Evolutionary conservation across 148 eudicot species (phyloP).

Genomic region (Beta vulgaris): DNA sequence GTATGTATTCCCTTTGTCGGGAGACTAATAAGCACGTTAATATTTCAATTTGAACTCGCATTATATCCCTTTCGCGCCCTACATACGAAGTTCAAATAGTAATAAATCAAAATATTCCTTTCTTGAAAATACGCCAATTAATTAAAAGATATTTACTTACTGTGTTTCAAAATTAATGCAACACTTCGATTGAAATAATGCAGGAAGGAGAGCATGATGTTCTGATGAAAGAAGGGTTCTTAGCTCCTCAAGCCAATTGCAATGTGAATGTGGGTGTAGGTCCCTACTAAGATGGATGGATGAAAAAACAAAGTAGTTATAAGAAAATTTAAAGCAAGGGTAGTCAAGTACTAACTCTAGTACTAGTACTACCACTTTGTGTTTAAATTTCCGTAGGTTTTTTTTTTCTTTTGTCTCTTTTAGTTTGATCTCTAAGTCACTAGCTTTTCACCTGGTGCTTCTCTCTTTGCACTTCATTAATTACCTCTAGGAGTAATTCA

Average conservation of each 20-base stretch:
- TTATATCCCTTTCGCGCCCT: too few relatives aligned
- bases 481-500: not conserved
- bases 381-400: not conserved
- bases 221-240: conserved; percentile 81
- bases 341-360: conserved; percentile 24
- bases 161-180: too few relatives aligned
- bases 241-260: conserved; percentile 51
- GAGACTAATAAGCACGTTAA: too few relatives aligned
- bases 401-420: not conserved
- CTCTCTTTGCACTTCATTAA: conserved; percentile 17
- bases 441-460: conserved; percentile 11
- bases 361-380: conserved; percentile 16
- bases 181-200: conserved; percentile 15
- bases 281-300: conserved; percentile 51
- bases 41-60: too few relatives aligned
- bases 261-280: conserved; percentile 70
- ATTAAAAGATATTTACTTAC: too few relatives aligned
- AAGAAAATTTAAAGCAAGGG: conserved; percentile 14
- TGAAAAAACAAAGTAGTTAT: conserved; percentile 13
- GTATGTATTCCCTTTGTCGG: too few relatives aligned
- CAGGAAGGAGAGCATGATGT: conserved; percentile 82
- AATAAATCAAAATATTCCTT: too few relatives aligned
- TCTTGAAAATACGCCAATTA: too few relatives aligned
- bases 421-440: not conserved
- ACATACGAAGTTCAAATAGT: too few relatives aligned